phyloP scores from a whole-genome alignment of 495 filamentous ascomycete species.

The Rhizodiscina lignyota region DNA sequence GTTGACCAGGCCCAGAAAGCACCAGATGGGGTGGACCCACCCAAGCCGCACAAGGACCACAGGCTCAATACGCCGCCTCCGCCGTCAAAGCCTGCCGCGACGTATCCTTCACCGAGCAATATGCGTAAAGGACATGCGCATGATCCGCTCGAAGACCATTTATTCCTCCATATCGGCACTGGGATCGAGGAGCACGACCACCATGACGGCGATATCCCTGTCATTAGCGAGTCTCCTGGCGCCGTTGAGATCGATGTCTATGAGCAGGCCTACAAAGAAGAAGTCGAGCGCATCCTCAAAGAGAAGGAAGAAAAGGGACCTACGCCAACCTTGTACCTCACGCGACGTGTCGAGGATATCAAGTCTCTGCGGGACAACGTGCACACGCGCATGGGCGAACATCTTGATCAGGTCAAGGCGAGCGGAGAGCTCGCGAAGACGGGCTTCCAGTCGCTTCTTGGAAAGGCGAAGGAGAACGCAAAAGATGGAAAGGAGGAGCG shows the following conservation, averaged over 20 bases:
- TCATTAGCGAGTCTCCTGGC: slow-evolving; percentile 69
- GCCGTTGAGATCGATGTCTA: slow-evolving; percentile 74
- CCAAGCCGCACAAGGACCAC: background rate
- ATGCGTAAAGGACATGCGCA: slow-evolving; percentile 44
- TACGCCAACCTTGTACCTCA: slow-evolving; percentile 34
- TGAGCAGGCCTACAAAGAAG: slow-evolving; percentile 66
- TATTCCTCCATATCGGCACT: slow-evolving; percentile 60
- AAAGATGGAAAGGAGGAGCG: too few relatives aligned
- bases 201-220: slow-evolving; percentile 6
- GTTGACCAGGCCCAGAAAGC: background rate
- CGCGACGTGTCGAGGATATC: slow-evolving; percentile 38
- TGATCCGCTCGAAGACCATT: slow-evolving; percentile 43
- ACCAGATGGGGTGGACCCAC: background rate
- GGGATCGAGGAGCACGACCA: slow-evolving; percentile 24
- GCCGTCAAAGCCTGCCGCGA: background rate
- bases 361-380: slow-evolving; percentile 14
- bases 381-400: too few relatives aligned
- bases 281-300: slow-evolving; percentile 55
- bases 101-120: slow-evolving; percentile 4
- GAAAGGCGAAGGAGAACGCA: too few relatives aligned
- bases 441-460: too few relatives aligned
- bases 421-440: too few relatives aligned
- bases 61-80: background rate
- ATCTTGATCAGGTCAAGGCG: too few relatives aligned
- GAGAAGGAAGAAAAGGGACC: slow-evolving; percentile 13